These are phyloP conservation scores for Quercus rubra DNA, from an alignment of 306 rosid species.

Conservation along the genomic window DNA sequence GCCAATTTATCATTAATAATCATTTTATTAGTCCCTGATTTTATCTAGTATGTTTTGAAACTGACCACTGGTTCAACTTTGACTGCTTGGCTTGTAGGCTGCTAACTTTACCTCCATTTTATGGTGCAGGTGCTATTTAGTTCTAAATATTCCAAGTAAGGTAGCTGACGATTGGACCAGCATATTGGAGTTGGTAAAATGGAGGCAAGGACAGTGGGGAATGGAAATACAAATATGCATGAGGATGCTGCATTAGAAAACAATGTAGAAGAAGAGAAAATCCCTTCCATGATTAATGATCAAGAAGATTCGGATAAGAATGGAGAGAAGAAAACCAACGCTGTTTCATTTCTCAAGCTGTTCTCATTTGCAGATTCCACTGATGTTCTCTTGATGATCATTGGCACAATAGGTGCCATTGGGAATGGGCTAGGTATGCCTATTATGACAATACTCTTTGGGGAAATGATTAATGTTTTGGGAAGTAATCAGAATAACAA, in stretches of 20 bases:
- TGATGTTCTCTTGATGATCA: conserved; percentile 24
- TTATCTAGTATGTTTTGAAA: not conserved
- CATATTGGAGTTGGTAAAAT: not conserved
- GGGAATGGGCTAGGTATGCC: conserved; percentile 43
- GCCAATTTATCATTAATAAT: not conserved
- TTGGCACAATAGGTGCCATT: conserved; percentile 37
- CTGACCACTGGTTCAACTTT: no score
- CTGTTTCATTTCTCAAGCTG: conserved; percentile 2
- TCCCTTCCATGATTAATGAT: not conserved
- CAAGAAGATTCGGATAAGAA: not conserved
- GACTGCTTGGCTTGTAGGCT: no score
- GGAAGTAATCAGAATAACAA: conserved; percentile 20
- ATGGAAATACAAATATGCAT: not conserved
- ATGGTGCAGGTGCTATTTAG: not conserved
- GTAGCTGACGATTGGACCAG: not conserved
- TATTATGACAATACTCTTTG: conserved; percentile 31
- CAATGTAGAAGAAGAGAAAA: not conserved
- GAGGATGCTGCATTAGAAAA: not conserved
- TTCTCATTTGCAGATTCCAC: conserved; percentile 1
- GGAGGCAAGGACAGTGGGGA: not conserved
- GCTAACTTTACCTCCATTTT: no score
- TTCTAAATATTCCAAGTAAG: not conserved
- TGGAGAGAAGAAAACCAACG: not conserved
- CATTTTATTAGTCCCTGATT: not conserved
- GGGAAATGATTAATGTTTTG: conserved; percentile 26